These are phyloP conservation scores for Pythium grandisporangium DNA, from an alignment of 352 stramenopile genomes.

Conservation along the genomic window DNA sequence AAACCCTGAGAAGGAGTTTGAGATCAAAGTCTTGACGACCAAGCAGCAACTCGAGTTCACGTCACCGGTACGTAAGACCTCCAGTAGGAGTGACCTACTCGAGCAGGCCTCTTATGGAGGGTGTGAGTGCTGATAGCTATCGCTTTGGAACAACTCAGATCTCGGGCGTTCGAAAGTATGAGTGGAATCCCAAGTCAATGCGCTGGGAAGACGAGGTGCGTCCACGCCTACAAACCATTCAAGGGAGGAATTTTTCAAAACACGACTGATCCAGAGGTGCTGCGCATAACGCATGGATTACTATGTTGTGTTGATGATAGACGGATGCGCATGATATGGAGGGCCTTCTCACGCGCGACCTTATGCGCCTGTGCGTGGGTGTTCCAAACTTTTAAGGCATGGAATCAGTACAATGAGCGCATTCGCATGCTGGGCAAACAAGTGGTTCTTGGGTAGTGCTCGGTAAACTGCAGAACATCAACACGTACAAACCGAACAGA, in stretches of 20 bases:
- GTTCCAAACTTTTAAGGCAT: slow-evolving; percentile 53
- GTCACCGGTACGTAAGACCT: slow-evolving; percentile 31
- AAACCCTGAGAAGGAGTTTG: slow-evolving; percentile 45
- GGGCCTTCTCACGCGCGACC: slow-evolving; percentile 66
- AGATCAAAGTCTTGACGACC: slow-evolving; percentile 34
- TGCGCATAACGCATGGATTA: too few relatives aligned
- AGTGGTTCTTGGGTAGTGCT: too few relatives aligned
- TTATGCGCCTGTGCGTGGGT: slow-evolving; percentile 70
- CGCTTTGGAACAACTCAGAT: too few relatives aligned
- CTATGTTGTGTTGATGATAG: slow-evolving; percentile 12
- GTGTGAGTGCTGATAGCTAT: too few relatives aligned
- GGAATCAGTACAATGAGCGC: too few relatives aligned
- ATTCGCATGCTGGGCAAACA: too few relatives aligned
- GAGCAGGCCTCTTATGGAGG: too few relatives aligned
- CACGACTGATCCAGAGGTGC: too few relatives aligned
- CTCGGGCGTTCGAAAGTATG: slow-evolving; percentile 57
- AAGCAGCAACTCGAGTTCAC: slow-evolving; percentile 70
- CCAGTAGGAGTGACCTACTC: too few relatives aligned
- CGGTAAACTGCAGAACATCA: too few relatives aligned
- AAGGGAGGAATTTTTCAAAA: background rate
- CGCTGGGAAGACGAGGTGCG: slow-evolving; percentile 73
- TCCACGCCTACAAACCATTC: too few relatives aligned
- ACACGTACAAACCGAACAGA: too few relatives aligned
- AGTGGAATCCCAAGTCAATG: slow-evolving; percentile 60
- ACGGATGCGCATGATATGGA: slow-evolving; percentile 70